Conservation (phyloP, 2,329 filamentous ascomycete genomes). For the Trichoderma oligosporum region DNA sequence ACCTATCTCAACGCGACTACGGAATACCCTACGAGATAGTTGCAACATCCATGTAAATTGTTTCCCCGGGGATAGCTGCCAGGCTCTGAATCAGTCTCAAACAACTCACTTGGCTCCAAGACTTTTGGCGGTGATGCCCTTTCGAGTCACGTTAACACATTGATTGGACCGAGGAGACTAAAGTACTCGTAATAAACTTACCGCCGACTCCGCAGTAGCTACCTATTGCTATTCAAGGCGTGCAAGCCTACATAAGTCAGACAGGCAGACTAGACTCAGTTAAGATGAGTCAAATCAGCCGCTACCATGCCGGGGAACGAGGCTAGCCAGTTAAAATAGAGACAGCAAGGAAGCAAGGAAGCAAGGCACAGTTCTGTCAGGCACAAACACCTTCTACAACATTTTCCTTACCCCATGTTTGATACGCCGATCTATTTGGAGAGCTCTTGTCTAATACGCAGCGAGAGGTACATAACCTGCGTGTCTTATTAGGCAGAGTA, state of each 20-base stretch:
- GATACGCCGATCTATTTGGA: neutral
- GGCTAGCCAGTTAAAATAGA: neutral
- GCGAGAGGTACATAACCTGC: neutral
- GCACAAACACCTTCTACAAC: neutral
- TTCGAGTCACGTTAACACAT: neutral
- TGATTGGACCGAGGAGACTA: neutral
- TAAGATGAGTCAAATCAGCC: neutral
- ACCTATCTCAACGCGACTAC: no score
- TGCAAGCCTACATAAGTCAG: neutral
- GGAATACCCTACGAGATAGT: neutral
- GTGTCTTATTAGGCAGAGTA: neutral
- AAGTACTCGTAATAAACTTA: neutral
- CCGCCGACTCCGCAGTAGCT: neutral
- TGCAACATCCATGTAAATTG: neutral
- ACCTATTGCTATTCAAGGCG: neutral
- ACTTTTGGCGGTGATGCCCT: conserved; percentile 3
- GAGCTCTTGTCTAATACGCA: neutral
- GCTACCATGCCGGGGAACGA: neutral
- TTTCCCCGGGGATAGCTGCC: neutral
- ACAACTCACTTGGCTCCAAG: neutral
- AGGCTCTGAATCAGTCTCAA: conserved; percentile 4
- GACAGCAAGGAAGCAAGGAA: neutral
- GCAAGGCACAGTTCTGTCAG: neutral
- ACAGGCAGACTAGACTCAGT: neutral
- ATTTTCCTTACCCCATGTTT: neutral